Percentiles rank a stretch among this genome's conserved stretches.
Evolutionary conservation across 2,329 filamentous ascomycete genomes (phyloP).

Genomic region (Cytospora piceicola): DNA sequence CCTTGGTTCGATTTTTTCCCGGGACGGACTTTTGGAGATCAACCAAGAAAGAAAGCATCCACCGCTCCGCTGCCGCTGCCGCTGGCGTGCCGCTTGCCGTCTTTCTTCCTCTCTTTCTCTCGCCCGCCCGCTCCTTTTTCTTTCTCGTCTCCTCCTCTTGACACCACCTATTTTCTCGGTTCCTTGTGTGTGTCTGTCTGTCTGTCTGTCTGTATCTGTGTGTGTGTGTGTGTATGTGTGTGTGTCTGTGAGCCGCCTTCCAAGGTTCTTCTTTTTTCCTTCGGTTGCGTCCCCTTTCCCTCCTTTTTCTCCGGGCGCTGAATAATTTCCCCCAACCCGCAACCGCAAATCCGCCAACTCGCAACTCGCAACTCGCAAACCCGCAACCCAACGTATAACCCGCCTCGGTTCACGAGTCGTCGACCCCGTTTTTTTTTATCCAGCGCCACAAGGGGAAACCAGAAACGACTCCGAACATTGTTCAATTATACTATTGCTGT

Average conservation of each 20-base stretch:
- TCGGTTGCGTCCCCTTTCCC: slow-evolving; percentile 20
- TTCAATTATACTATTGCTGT: slow-evolving; percentile 6
- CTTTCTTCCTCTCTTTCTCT: background rate
- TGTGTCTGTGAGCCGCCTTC: slow-evolving; percentile 10
- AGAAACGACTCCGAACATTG: background rate
- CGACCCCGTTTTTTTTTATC: slow-evolving; percentile 11
- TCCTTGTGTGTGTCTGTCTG: background rate
- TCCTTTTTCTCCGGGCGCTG: slow-evolving; percentile 22
- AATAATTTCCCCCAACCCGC: slow-evolving; percentile 15
- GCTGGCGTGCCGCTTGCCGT: slow-evolving; percentile 16
- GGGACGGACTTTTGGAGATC: slow-evolving; percentile 26
- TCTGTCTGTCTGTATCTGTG: too few relatives aligned
- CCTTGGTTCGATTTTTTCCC: slow-evolving; percentile 24
- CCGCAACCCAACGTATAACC: slow-evolving; percentile 5
- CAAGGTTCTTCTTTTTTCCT: slow-evolving; percentile 2
- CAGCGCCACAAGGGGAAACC: slow-evolving; percentile 2
- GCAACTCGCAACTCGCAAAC: slow-evolving; percentile 12
- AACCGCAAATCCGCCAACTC: background rate
- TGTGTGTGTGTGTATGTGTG: background rate
- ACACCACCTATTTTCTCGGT: background rate
- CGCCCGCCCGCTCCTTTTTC: slow-evolving; percentile 15
- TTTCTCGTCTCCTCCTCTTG: slow-evolving; percentile 1
- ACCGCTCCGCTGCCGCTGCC: slow-evolving; percentile 26
- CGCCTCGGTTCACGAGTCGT: slow-evolving; percentile 19
- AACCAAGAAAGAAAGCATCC: slow-evolving; percentile 23